Evolutionary conservation across 371 early-diverging fungal genomes (phyloP).

Genomic region (Actinomortierella wolfii): DNA sequence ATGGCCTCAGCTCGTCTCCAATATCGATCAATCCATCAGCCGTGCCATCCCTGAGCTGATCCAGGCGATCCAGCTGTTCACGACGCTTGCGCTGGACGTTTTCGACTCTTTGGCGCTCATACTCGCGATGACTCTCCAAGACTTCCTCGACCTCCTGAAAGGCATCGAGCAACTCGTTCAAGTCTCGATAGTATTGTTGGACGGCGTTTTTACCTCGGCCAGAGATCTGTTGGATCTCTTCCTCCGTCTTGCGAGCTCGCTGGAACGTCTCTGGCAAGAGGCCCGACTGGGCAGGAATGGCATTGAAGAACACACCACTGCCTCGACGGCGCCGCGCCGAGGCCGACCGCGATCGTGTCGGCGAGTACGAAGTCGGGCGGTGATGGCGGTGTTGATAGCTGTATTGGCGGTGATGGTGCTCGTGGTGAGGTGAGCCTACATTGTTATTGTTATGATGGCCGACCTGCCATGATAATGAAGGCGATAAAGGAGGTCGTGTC

Average conservation of each 20-base stretch:
- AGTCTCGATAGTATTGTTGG: conserved; percentile 26
- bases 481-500: no score
- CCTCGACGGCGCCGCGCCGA: no score
- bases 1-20: not conserved
- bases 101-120: conserved; percentile 9
- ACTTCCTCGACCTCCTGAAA: conserved; percentile 40
- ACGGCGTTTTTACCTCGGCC: conserved; percentile 8
- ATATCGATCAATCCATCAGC: conserved; percentile 2
- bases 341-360: no score
- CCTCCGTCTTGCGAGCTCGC: conserved; percentile 20
- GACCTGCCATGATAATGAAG: no score
- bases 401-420: conserved; percentile 5
- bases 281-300: conserved; percentile 23
- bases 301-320: conserved; percentile 10
- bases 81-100: not conserved
- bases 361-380: no score
- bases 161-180: conserved; percentile 28
- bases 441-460: no score
- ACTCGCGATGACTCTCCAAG: conserved; percentile 27
- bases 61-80: not conserved
- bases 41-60: no score
- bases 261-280: conserved; percentile 20
- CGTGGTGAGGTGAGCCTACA: not conserved
- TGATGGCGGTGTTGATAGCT: conserved; percentile 1
- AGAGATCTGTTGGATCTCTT: conserved; percentile 12